Percentiles rank a stretch among this genome's conserved stretches.
phyloP scores from a whole-genome alignment of 2,329 filamentous ascomycete species.

The Arthroderma sp. region DNA sequence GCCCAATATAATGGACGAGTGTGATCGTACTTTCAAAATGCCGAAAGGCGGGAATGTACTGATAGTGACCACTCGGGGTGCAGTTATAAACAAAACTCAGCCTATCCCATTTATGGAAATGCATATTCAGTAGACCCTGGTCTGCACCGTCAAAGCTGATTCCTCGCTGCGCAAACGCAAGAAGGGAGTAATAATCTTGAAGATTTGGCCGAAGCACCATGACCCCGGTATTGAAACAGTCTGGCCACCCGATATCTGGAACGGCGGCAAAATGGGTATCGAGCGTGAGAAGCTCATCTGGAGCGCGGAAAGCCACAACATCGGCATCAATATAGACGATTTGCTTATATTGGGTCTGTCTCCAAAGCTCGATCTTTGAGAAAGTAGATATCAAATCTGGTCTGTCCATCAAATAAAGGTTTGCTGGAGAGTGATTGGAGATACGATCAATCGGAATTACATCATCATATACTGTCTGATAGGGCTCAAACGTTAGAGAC shows the following conservation, averaged over 20 bases:
- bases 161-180: constrained; percentile 69
- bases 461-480: constrained; percentile 70
- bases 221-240: constrained; percentile 95
- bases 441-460: constrained; percentile 73
- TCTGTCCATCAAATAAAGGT: constrained; percentile 84
- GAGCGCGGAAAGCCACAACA: constrained; percentile 75
- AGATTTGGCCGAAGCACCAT: constrained; percentile 81
- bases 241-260: constrained; percentile 94
- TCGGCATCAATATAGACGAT: constrained; percentile 95
- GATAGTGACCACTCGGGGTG: constrained; percentile 91
- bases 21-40: constrained; percentile 85
- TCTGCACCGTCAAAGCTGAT: constrained; percentile 96
- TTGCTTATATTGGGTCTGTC: constrained; percentile 73
- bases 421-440: constrained; percentile 61
- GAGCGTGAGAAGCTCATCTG: constrained; percentile 77
- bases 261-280: constrained; percentile 54
- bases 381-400: constrained; percentile 83
- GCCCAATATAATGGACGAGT: constrained; percentile 87
- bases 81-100: constrained; percentile 95
- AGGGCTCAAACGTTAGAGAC: neutral
- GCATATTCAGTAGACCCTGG: constrained; percentile 88
- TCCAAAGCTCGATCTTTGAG: constrained; percentile 94
- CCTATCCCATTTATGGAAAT: constrained; percentile 76
- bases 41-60: constrained; percentile 88
- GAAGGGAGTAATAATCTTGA: constrained; percentile 75